phyloP scores from a whole-genome alignment of 495 filamentous ascomycete genomes.

The Umbilicaria muhlenbergii region DNA sequence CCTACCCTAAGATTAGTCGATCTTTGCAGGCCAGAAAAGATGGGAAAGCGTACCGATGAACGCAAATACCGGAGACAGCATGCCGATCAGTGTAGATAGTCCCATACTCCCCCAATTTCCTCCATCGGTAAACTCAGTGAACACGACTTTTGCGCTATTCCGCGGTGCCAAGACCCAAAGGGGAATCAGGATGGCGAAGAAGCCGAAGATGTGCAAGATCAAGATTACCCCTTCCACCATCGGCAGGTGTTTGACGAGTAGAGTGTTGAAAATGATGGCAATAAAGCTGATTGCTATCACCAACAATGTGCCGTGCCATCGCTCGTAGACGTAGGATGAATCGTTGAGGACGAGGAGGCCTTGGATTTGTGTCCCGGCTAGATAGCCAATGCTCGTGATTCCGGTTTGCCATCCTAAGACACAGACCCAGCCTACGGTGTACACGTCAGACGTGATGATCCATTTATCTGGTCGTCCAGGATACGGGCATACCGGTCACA shows the following conservation, averaged over 20 bases:
- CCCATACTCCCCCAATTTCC: slow-evolving; percentile 34
- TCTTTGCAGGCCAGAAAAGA: slow-evolving; percentile 25
- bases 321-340: slow-evolving; percentile 17
- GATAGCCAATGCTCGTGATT: slow-evolving; percentile 32
- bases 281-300: slow-evolving; percentile 30
- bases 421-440: slow-evolving; percentile 35
- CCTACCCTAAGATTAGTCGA: slow-evolving; percentile 14
- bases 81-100: slow-evolving; percentile 32
- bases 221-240: slow-evolving; percentile 25
- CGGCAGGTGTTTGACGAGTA: slow-evolving; percentile 9
- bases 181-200: slow-evolving; percentile 13
- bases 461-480: background rate
- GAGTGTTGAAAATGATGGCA: slow-evolving; percentile 20
- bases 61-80: slow-evolving; percentile 24
- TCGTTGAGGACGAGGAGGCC: slow-evolving; percentile 24
- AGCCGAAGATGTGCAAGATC: slow-evolving; percentile 31
- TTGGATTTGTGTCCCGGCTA: slow-evolving; percentile 35
- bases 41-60: slow-evolving; percentile 30
- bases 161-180: slow-evolving; percentile 31
- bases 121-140: slow-evolving; percentile 28
- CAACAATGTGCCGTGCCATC: slow-evolving; percentile 30
- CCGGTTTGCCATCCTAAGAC: slow-evolving; percentile 40
- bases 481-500: slow-evolving; percentile 17
- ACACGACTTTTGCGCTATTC: slow-evolving; percentile 23
- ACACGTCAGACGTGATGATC: background rate